Base-by-base conservation (phyloP, 139 green algal genomes). In the Tetraselmis chui region DNA sequence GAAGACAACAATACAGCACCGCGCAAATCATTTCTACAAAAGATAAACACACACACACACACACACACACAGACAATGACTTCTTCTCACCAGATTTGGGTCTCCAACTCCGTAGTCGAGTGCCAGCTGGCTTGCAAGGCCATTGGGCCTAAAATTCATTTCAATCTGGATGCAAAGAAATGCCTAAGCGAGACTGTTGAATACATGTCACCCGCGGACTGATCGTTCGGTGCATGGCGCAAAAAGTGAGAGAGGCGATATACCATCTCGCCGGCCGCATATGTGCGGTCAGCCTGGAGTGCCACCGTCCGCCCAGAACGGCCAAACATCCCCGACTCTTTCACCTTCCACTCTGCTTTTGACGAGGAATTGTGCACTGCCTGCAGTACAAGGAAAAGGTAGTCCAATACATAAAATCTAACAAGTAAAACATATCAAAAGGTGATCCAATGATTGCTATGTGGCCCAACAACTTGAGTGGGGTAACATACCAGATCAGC, bases 91-190 rank as follows among this genome's bases (percentile, higher is more conserved):
- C 74, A 74, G 59, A 5, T 2, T 78, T 0, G 78, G 27, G 81
- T 97, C 94, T 45, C 95, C 28, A 0, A 89, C 89, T 0, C 93
- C 94, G 79, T 95, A 89, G 80, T 97, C 91, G 59, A 97, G 84
- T 82, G 95, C 81, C 32, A 98, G 29, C 45, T 90, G 81, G 31
- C 88, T 90, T 77, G 96, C 93, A 80, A 93, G 85, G 85, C 31
- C 86, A 23, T 76, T 74, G 77, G 84, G 32, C 2, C 78, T 84
- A 76, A 84, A 0, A 79, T 89, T 59, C 88, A 95, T 86, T 97
- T 91, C 81, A 95, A 88, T 0, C 59, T 78, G 45, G 5, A 67
- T 67, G 45, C 45, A 67, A 5, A 67, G 45, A 67, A 67, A 18
- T 67, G 45, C 45, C 45, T 18, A 67, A 67, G 18, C 45, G 5